Evolutionary conservation across 225 moss, liverwort and hornwort genomes (phyloP).

Genomic region (Climacium dendroides): DNA sequence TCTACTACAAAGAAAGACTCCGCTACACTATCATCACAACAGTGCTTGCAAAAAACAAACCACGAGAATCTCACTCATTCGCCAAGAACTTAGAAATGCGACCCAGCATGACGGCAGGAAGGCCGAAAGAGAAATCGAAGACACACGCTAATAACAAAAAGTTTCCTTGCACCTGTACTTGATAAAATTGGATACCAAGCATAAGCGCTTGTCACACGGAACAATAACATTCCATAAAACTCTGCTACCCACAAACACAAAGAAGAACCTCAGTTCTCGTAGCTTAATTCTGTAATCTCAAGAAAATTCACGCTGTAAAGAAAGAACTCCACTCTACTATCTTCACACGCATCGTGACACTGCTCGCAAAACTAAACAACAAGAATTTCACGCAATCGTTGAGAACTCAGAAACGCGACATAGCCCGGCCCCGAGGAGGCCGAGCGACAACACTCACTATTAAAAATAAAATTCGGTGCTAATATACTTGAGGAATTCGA

Average conservation of each 20-base stretch:
- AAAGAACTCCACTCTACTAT: not conserved
- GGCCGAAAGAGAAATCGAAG: not conserved
- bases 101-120: not conserved
- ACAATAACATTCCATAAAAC: not conserved
- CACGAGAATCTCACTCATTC: not conserved
- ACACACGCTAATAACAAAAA: not conserved
- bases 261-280: not conserved
- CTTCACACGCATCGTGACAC: not conserved
- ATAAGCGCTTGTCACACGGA: not conserved
- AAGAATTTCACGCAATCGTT: not conserved
- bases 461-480: not conserved
- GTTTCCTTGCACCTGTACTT: not conserved
- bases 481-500: not conserved
- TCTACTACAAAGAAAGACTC: not conserved
- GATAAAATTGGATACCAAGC: not conserved
- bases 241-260: not conserved
- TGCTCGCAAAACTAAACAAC: not conserved
- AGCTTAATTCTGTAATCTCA: not conserved
- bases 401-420: not conserved
- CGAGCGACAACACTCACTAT: not conserved
- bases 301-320: not conserved
- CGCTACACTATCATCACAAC: not conserved
- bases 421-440: not conserved
- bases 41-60: not conserved
- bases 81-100: not conserved